A percentile compares a stretch with the other conserved stretches of the same genome.
phyloP scores from a whole-genome alignment of 2,329 filamentous ascomycete species.

The Lasiodiplodia citricola region DNA sequence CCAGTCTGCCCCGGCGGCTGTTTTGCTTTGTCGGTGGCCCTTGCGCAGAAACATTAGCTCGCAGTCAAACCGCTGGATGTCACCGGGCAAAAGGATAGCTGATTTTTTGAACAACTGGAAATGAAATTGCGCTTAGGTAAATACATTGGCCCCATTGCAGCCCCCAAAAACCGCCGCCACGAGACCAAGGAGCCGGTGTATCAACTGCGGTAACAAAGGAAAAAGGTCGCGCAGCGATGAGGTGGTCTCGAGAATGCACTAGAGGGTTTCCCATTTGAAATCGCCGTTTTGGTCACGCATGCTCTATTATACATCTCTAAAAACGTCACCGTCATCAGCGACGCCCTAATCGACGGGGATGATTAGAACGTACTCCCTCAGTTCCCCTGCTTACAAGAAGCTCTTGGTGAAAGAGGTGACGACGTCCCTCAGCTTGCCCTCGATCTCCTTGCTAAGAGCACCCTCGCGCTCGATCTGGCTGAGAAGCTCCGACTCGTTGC shows the following conservation, averaged over 20 bases:
- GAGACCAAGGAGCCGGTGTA: slow-evolving; percentile 27
- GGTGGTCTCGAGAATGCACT: slow-evolving; percentile 26
- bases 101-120: slow-evolving; percentile 15
- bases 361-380: slow-evolving; percentile 27
- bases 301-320: slow-evolving; percentile 42
- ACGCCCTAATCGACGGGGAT: slow-evolving; percentile 19
- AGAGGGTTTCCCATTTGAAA: slow-evolving; percentile 35
- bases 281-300: slow-evolving; percentile 45
- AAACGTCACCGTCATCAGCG: slow-evolving; percentile 27
- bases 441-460: slow-evolving; percentile 91
- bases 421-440: slow-evolving; percentile 79
- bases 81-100: slow-evolving; percentile 10
- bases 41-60: slow-evolving; percentile 9
- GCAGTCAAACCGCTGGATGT: slow-evolving; percentile 4
- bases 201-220: slow-evolving; percentile 27
- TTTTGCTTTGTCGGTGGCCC: slow-evolving; percentile 4
- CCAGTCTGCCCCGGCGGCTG: slow-evolving; percentile 11
- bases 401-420: slow-evolving; percentile 87
- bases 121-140: slow-evolving; percentile 26
- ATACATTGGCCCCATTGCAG: slow-evolving; percentile 25
- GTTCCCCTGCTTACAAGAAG: slow-evolving; percentile 63
- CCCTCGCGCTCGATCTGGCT: slow-evolving; percentile 94
- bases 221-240: slow-evolving; percentile 26
- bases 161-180: slow-evolving; percentile 13
- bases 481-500: slow-evolving; percentile 84